These are phyloP conservation scores for Stellera chamaejasme DNA, from an alignment of 345 rosid species.

Conservation along the genomic window DNA sequence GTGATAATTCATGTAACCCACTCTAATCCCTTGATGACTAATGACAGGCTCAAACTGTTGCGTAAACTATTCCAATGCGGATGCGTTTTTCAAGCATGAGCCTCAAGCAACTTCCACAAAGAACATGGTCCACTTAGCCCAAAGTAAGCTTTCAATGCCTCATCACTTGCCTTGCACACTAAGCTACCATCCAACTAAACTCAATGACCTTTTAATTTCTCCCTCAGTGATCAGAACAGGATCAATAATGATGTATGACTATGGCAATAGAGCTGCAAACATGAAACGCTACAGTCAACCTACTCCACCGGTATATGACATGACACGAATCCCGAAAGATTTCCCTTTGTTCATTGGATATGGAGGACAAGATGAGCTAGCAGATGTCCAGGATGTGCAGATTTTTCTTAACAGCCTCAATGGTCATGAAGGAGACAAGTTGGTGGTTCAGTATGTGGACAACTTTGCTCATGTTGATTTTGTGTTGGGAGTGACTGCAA, in stretches of 20 bases:
- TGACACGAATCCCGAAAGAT: slow-evolving; percentile 36
- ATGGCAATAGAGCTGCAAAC: slow-evolving; percentile 27
- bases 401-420: slow-evolving; percentile 25
- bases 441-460: slow-evolving; percentile 22
- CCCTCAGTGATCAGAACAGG: slow-evolving; percentile 37
- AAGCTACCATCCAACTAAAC: not conserved
- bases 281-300: slow-evolving; percentile 39
- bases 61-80: too few species aligned
- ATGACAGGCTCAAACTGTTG: too few species aligned
- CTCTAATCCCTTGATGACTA: too few species aligned
- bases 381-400: slow-evolving; percentile 35
- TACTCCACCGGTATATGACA: slow-evolving; percentile 39
- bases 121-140: too few species aligned
- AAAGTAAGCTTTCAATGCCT: not conserved
- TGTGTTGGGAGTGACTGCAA: slow-evolving; percentile 28
- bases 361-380: slow-evolving; percentile 38
- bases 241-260: slow-evolving; percentile 37
- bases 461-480: slow-evolving; percentile 50
- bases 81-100: too few species aligned
- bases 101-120: too few species aligned
- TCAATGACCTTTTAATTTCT: too few species aligned
- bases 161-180: too few species aligned
- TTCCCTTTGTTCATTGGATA: slow-evolving; percentile 36
- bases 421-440: slow-evolving; percentile 28
- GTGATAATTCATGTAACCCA: too few species aligned